Percentiles rank a stretch among this genome's conserved stretches.
Conservation (phyloP, 169 alveolate genomes). For the Plasmodium berghei region DNA sequence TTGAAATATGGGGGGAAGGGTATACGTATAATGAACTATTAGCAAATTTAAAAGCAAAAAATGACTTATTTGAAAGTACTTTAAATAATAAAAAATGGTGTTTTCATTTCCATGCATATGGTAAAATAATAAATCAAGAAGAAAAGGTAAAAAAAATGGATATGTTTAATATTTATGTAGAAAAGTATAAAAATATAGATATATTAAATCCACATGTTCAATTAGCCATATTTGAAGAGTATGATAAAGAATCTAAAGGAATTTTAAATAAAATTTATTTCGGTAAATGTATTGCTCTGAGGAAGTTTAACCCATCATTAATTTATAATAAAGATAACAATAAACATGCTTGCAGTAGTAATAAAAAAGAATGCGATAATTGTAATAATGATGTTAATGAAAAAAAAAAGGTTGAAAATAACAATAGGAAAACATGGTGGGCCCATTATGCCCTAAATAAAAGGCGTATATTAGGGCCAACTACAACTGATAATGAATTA, state of each 20-base stretch:
- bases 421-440: constrained; percentile 86
- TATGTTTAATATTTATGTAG: constrained; percentile 37
- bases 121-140: constrained; percentile 73
- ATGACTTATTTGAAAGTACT: constrained; percentile 35
- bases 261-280: constrained; percentile 73
- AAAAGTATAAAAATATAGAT: constrained; percentile 38
- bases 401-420: not conserved
- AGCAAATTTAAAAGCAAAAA: constrained; percentile 26
- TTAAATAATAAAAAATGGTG: constrained; percentile 74
- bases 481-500: constrained; percentile 95
- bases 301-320: constrained; percentile 13
- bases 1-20: constrained; percentile 82
- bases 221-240: constrained; percentile 73
- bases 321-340: constrained; percentile 43
- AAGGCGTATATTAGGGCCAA: constrained; percentile 98
- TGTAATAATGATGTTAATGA: not conserved
- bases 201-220: constrained; percentile 47
- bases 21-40: constrained; percentile 63
- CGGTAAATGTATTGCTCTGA: constrained; percentile 51
- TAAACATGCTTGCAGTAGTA: not conserved
- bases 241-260: constrained; percentile 33
- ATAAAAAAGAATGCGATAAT: constrained; percentile 36
- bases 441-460: constrained; percentile 89
- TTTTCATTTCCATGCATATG: constrained; percentile 73
- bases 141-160: constrained; percentile 69